Percentiles rank a stretch among this genome's conserved stretches.
Conservation (phyloP, 441 rosid species). For the Adansonia gregorii region DNA sequence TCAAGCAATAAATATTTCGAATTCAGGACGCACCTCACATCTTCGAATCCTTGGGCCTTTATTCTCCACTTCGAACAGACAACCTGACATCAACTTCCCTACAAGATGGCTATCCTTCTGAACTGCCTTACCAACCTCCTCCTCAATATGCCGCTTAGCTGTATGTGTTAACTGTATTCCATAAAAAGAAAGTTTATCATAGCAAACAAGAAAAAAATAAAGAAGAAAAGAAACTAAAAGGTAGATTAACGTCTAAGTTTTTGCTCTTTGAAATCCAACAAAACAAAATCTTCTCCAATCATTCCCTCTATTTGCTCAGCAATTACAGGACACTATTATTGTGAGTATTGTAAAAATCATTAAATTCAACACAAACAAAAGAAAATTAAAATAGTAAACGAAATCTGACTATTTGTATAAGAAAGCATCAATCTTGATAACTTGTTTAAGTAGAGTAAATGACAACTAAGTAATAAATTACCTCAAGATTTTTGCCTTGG, state of each 20-base stretch:
- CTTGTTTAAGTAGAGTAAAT: not conserved
- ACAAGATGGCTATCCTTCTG: constrained; percentile 86
- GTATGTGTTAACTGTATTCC: constrained; percentile 63
- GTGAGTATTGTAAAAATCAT: not conserved
- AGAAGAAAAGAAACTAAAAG: not conserved
- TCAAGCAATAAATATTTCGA: not conserved
- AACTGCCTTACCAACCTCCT: constrained; percentile 84
- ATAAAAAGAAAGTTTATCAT: not conserved
- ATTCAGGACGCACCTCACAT: constrained; percentile 69
- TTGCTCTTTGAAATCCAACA: not conserved
- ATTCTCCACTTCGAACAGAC: constrained; percentile 87
- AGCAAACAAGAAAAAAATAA: constrained; percentile 6
- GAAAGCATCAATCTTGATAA: not conserved
- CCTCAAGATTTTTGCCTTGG: constrained; percentile 86
- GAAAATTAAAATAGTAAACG: not conserved
- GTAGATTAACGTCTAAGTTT: not conserved
- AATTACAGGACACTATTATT: not conserved
- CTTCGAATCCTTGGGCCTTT: constrained; percentile 84
- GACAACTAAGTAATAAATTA: constrained; percentile 16
- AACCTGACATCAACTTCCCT: constrained; percentile 89
- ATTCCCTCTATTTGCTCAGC: not conserved
- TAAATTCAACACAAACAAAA: too few relatives aligned
- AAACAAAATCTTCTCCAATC: not conserved
- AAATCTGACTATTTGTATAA: not conserved
- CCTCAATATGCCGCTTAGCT: constrained; percentile 74